Base-by-base conservation (phyloP, 225 moss, liverwort and hornwort species). In the Anthoceros angustus region DNA sequence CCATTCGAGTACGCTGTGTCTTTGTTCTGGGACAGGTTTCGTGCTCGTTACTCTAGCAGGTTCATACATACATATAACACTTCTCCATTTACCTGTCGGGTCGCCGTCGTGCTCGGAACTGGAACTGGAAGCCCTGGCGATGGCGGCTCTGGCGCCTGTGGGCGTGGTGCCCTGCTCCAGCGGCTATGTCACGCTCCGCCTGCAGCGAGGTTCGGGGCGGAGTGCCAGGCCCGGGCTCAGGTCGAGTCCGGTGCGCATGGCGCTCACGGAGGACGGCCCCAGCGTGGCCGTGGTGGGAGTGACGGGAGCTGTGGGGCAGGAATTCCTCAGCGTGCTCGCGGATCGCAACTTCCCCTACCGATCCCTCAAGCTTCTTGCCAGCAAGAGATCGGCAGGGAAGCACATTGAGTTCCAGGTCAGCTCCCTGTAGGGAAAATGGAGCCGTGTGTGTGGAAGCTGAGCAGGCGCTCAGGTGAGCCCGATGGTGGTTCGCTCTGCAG, bases 231-330 rank as follows among this genome's bases (percentile, higher is more conserved):
- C 32, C 32, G 32, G 32, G 48, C 7, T 43, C 0, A 68, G 80
- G 43, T 42, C 16, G 18, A 66, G 72, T 32, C 65, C 69, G 0
- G 75, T 80, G 64, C 79, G 86, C 64, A 99, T 99, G 98, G 87
- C 80, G 7, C 79, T 87, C 65, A 83, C 77, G 4, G 92, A 99
- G 75, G 79, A 67, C 11, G 98, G 98, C 18, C 98, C 98, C 64
- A 84, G 76, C 0, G 50, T 99, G 71, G 92, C 98, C 41, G 85
- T 99, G 24, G 98, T 99, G 6, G 98, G 98, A 24, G 98, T 89
- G 50, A 99, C 98, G 0, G 98, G 98, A 20, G 98, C 98, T 1
- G 98, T 99, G 0, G 98, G 98, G 10, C 98, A 99, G 72, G 98
- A 99, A 83, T 99, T 99, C 74, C 75, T 99, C 66, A 84, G 83